Base-by-base conservation (phyloP, 257 asterid species). In the Osmanthus fragrans region DNA sequence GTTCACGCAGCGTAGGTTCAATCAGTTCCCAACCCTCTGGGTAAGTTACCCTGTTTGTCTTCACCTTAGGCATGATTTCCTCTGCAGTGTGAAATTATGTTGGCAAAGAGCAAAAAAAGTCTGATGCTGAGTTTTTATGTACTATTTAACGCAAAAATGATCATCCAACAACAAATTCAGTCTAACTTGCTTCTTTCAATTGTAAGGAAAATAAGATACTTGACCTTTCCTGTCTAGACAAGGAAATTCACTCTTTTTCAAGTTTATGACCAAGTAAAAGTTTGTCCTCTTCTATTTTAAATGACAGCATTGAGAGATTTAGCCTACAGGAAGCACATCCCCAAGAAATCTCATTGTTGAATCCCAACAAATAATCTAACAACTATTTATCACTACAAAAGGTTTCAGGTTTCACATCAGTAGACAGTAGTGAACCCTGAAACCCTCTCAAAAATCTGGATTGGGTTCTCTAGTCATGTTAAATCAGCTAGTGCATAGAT, bases 21-120 rank as follows among this genome's bases (percentile, higher is more conserved):
- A 94, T 92, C 85, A 94, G 80, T 79, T 94, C 96, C 98, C 98
- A 94, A 16, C 98, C 98, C 77, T 89, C 93, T 10, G 98, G 98
- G 77, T 87, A 89, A 73, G 86, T 88, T 71, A 90, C 92, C 67
- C 96, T 85, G 87, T 85, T 94, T 13, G 98, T 94, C 89, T 88
- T 89, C 87, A 94, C 97, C 89, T 94, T 94, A 8, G 98, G 98
- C 98, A 94, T 93, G 84, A 79, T 81, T 82, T 39, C 60, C 82
- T 49, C 89, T 86, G 84, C 83, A 84, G 23, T 12, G 23, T 19
- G 5, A 77, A 63, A 27, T 25, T 39, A 69, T 9, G 66, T 63
- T 47, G 5, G n/a, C 33, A 70, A 69, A 73, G 63, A 32, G 32
- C 36, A 76, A 19, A 32, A 30, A 10, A 67, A 36, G 47, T 33